phyloP scores from a whole-genome alignment of 2,329 filamentous ascomycete species.

The Pyricularia pennisetigena region DNA sequence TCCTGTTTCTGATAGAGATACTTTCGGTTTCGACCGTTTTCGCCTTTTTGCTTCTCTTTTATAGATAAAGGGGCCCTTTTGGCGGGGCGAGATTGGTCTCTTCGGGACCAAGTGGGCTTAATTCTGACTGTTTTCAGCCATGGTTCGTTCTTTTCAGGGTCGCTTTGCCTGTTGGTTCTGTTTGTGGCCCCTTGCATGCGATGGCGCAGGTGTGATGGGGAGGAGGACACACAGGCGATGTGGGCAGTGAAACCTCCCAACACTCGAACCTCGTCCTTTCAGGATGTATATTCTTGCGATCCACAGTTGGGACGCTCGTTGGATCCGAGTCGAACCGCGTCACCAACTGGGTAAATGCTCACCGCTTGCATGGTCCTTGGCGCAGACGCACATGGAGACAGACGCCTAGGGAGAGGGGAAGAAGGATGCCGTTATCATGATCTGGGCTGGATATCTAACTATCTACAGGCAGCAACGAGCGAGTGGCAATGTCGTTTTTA shows the following conservation, averaged over 20 bases:
- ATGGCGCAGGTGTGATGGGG: background rate
- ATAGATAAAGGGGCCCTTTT: background rate
- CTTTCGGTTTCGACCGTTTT: background rate
- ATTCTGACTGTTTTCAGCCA: background rate
- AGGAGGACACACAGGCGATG: too few species aligned
- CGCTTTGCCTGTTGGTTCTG: background rate
- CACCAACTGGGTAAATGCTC: background rate
- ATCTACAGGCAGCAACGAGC: background rate
- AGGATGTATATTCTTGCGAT: background rate
- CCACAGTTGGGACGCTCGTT: background rate
- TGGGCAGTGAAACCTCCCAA: too few species aligned
- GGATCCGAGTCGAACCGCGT: background rate
- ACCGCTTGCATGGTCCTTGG: background rate
- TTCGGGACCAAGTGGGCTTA: too few species aligned
- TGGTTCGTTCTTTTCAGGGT: background rate
- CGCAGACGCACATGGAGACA: background rate
- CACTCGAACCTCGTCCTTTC: too few species aligned
- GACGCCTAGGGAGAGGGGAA: background rate
- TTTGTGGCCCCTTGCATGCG: background rate
- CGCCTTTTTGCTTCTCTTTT: background rate
- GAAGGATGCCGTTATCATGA: background rate
- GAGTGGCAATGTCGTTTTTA: background rate
- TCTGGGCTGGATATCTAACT: background rate
- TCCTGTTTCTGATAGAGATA: background rate
- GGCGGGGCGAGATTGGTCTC: background rate